Conservation (phyloP, 225 moss, liverwort and hornwort species). For the Ulota crispa region DNA sequence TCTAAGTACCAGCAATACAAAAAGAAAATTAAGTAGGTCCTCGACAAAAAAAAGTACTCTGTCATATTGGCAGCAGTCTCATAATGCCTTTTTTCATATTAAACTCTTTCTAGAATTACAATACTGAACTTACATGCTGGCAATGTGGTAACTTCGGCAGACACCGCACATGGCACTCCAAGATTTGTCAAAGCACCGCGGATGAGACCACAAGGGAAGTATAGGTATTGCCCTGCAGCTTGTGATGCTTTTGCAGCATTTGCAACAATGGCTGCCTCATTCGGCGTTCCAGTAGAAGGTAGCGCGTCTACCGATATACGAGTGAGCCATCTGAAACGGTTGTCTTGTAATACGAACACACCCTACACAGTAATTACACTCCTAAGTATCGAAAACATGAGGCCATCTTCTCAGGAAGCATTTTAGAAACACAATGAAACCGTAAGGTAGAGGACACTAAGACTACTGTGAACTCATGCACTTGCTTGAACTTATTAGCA, state of each 20-base stretch:
- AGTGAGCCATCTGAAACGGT: constrained; percentile 93
- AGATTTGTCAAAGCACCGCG: constrained; percentile 85
- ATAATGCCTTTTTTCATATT: background rate
- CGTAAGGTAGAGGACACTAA: background rate
- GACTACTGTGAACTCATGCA: background rate
- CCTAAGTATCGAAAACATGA: background rate
- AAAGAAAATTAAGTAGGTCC: background rate
- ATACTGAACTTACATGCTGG: constrained; percentile 76
- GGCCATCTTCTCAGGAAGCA: background rate
- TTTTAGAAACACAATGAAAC: background rate
- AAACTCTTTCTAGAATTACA: constrained; percentile 5
- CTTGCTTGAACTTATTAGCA: background rate
- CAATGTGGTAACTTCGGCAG: constrained; percentile 87
- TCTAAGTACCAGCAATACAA: background rate
- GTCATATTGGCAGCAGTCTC: background rate
- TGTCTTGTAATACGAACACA: constrained; percentile 96
- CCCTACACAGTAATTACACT: constrained; percentile 47
- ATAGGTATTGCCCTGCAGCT: constrained; percentile 88
- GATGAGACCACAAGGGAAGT: constrained; percentile 95
- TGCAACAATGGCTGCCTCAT: constrained; percentile 55
- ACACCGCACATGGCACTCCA: constrained; percentile 88
- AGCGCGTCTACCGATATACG: constrained; percentile 78
- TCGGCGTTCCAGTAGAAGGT: constrained; percentile 45
- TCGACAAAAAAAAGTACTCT: background rate
- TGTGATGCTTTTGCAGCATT: constrained; percentile 76